Evolutionary conservation across 257 asterid species (phyloP), one percentile per base, ranked within the genome.

Genomic region (Fraxinus anomala): DNA sequence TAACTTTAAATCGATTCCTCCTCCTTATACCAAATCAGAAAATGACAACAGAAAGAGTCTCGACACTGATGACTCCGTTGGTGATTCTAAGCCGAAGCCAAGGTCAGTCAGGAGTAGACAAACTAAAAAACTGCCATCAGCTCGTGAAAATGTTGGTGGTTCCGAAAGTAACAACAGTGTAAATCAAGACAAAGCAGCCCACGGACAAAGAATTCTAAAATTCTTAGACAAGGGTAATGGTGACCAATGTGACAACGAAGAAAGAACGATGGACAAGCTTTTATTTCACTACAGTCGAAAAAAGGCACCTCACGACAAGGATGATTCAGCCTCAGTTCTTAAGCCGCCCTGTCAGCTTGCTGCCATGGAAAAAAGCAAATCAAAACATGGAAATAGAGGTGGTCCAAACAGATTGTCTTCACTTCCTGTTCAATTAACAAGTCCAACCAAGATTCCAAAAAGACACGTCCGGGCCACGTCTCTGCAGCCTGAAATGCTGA

Each of bases 401-500:
- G 83, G 61, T 73, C 87, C 88, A 2, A 73, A 70, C 21, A 84
- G 97, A 80, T 26, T 79, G 1, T 44, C 85, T 23, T 93, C 97
- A 65, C 88, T 93, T 68, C 96, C 89, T 26, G 70, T 31, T 26
- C 93, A 85, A 14, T 14, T 77, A 2, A 70, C 51, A 17, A 76
- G 77, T 36, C 75, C 89, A 23, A 13, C 72, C 3, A 91, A 85
- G 72, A 63, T 65, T 34, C 76, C 83, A 2, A 81, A 74, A 79
- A 83, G 68, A 26, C 96, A 85, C 17, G 51, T 75, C 17, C 87
- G 98, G 16, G 77, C 94, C 3, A n/a, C 89, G 63, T 91, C 97
- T 6, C 82, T 82, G 44, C 88, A 91, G 36, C 89, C 91, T 0
- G 94, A 86, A 17, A 26, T 79, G 72, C 37, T 78, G 56, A 81